Evolutionary conservation across 202 grass and related monocot genomes (phyloP), one percentile per base, ranked within the genome.

Genomic region (Panicum hallii): DNA sequence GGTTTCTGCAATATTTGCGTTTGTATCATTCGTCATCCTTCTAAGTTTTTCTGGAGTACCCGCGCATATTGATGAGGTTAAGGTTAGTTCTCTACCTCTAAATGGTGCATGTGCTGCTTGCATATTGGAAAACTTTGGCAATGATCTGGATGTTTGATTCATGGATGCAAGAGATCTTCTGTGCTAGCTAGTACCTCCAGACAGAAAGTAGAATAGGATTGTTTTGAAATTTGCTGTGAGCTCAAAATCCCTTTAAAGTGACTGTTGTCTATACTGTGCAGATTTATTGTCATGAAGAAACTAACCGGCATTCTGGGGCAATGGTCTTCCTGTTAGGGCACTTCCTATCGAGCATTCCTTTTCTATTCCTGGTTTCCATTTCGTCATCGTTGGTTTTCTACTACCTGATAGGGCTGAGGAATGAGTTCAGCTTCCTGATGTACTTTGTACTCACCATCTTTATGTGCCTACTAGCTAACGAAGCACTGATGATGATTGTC

Each of bases 31-130:
- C 89, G 57, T 92, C 60, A 69, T 93, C 83, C 87, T 99, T 84
- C 80, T 99, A 57, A 99, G 95, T 87, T 65, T 95, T 84, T 93
- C 89, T 85, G 93, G 89, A 88, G 87, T 99, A 75, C 93, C 96
- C 45, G 75, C 93, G 67, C 96, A 95, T 84, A 95, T 95, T 55
- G 67, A 93, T 62, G 93, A 98, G 72, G 64, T 98, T 83, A 98
- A 93, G 93, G 95, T 98, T 54, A 71, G 15, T 15, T 9, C 41
- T 72, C 42, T 43, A 12, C 64, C 58, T 86, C 74, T 26, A 67
- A 81, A 67, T 26, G 38, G 4, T 62, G 61, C 5, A 10, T 34
- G 16, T 7, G n/a, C 7, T 60, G 9, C 68, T 72, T 72, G 14
- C 19, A 20, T 85, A 64, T 22, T 11, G 6, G 1, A n/a, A 65